Evolutionary conservation across 164 flowering plant species (phyloP).

Genomic region (Houttuynia cordata): DNA sequence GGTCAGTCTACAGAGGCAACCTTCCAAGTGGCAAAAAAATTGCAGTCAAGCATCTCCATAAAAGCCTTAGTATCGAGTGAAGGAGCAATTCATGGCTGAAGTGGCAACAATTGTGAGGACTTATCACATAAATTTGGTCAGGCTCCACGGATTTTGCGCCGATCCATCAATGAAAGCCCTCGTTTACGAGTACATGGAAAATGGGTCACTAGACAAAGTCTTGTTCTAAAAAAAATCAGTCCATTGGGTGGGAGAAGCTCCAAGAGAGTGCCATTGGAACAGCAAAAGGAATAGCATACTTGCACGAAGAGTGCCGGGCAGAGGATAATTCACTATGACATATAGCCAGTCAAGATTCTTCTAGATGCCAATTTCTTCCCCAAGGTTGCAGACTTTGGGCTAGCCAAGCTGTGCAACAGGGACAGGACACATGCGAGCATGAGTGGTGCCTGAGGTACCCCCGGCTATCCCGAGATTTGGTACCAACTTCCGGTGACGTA

Average conservation of each 20-base stretch:
- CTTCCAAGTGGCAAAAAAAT: too few relatives aligned
- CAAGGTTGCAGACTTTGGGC: conserved; percentile 30
- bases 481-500: neutral
- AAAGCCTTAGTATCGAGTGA: conserved; percentile 7
- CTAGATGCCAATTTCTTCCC: conserved; percentile 14
- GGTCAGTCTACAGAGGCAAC: too few relatives aligned
- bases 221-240: conserved; percentile 7
- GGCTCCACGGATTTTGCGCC: conserved; percentile 23
- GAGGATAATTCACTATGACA: conserved; percentile 28
- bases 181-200: conserved; percentile 27
- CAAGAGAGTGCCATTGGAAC: conserved; percentile 20
- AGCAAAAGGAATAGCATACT: conserved; percentile 24
- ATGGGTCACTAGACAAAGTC: conserved; percentile 19
- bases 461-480: conserved; percentile 17
- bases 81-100: conserved; percentile 28
- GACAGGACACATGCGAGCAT: conserved; percentile 9
- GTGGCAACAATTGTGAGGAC: conserved; percentile 26
- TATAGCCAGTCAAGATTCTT: conserved; percentile 24
- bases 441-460: conserved; percentile 16
- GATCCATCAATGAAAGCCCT: conserved; percentile 12
- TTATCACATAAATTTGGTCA: conserved; percentile 21
- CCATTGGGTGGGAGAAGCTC: conserved; percentile 8
- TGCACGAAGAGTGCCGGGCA: conserved; percentile 22
- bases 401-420: conserved; percentile 17
- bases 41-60: conserved; percentile 17